Conservation (phyloP, 257 asterid species). For the Paulownia fortunei region DNA sequence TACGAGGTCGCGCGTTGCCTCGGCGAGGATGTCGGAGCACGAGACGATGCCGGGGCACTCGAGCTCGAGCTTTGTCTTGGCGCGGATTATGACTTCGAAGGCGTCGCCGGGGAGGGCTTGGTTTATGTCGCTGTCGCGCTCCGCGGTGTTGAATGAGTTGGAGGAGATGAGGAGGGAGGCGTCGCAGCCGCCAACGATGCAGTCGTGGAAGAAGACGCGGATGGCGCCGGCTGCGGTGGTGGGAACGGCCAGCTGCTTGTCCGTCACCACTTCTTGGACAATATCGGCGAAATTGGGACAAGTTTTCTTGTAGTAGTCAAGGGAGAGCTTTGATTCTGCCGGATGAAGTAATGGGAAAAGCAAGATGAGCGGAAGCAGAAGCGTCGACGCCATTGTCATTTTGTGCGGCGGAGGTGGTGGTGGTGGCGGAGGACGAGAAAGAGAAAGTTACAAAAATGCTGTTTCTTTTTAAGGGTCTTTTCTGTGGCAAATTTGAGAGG, state of each 20-base stretch:
- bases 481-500: neutral
- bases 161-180: slow-evolving; percentile 79
- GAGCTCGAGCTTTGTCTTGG: slow-evolving; percentile 75
- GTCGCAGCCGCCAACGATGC: slow-evolving; percentile 90
- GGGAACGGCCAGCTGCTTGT: slow-evolving; percentile 73
- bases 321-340: slow-evolving; percentile 46
- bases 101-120: slow-evolving; percentile 87
- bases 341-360: slow-evolving; percentile 28
- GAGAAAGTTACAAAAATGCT: neutral
- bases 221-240: slow-evolving; percentile 87
- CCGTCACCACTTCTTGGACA: slow-evolving; percentile 54
- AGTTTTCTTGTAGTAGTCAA: slow-evolving; percentile 61
- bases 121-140: slow-evolving; percentile 75
- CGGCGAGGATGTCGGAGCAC: slow-evolving; percentile 82
- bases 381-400: slow-evolving; percentile 47
- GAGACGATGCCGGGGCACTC: slow-evolving; percentile 81
- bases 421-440: slow-evolving; percentile 32
- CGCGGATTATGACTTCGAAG: slow-evolving; percentile 66
- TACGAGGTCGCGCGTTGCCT: slow-evolving; percentile 71
- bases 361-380: slow-evolving; percentile 39
- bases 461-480: slow-evolving; percentile 3
- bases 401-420: neutral
- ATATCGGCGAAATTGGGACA: slow-evolving; percentile 68
- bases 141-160: slow-evolving; percentile 50
- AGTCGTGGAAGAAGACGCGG: slow-evolving; percentile 93